Evolutionary conservation across 805 yeast species (phyloP).

Genomic region (Teunomyces pallodes): DNA sequence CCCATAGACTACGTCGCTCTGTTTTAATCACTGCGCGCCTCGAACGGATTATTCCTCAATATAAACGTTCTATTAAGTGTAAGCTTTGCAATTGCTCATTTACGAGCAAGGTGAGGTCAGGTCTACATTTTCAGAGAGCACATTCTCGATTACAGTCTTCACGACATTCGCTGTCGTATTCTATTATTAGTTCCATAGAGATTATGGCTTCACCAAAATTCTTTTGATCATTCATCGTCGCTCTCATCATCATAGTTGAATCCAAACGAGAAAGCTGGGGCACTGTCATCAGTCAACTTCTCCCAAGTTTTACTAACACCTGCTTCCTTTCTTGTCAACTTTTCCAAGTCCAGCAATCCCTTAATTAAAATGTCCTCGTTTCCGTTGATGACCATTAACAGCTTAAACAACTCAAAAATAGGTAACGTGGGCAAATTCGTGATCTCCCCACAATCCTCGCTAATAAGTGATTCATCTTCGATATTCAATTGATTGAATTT

Average conservation of each 20-base stretch:
- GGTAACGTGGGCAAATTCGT: conserved; percentile 47
- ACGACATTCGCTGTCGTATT: neutral
- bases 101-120: neutral
- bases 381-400: conserved; percentile 43
- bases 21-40: neutral
- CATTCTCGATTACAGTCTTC: neutral
- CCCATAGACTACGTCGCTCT: too few species aligned
- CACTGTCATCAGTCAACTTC: conserved; percentile 25
- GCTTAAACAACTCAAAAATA: conserved; percentile 58
- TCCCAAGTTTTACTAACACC: conserved; percentile 57
- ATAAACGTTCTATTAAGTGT: neutral
- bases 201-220: conserved; percentile 2
- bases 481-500: conserved; percentile 22
- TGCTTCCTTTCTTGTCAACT: conserved; percentile 31
- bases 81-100: neutral
- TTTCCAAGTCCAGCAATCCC: conserved; percentile 31
- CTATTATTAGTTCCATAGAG: neutral
- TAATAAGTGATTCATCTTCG: conserved; percentile 21
- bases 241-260: conserved; percentile 26
- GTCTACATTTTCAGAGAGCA: neutral
- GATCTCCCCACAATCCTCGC: conserved; percentile 68
- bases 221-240: conserved; percentile 15
- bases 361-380: conserved; percentile 29
- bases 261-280: conserved; percentile 27
- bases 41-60: neutral